phyloP scores from a whole-genome alignment of 345 rosid species.

The Kandelia obovata region DNA sequence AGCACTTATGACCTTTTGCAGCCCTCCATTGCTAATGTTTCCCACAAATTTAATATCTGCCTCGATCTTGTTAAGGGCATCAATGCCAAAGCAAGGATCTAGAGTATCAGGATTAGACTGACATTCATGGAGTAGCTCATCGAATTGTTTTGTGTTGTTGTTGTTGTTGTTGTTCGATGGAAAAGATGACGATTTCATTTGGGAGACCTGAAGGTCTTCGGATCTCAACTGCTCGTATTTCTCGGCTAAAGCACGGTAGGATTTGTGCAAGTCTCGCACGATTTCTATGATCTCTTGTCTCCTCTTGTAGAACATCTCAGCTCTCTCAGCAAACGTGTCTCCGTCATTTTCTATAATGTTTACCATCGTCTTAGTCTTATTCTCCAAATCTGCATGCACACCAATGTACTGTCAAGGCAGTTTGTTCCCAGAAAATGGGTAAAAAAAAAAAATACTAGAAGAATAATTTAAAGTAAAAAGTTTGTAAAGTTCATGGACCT shows the following conservation, averaged over 20 bases:
- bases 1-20: not conserved
- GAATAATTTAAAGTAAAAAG: no score
- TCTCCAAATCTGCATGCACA: slow-evolving; percentile 23
- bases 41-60: not conserved
- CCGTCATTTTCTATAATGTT: slow-evolving; percentile 23
- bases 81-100: not conserved
- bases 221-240: slow-evolving; percentile 19
- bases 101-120: not conserved
- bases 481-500: no score
- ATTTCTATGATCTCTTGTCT: slow-evolving; percentile 23
- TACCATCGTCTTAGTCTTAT: slow-evolving; percentile 14
- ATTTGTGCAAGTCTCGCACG: slow-evolving; percentile 14
- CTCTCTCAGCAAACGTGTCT: slow-evolving; percentile 26
- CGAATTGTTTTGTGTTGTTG: not conserved
- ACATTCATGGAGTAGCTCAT: not conserved
- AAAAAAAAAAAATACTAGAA: no score
- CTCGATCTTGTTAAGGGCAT: not conserved
- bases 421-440: no score
- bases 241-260: slow-evolving; percentile 22
- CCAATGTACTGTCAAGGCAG: not conserved
- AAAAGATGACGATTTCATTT: slow-evolving; percentile 2
- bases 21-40: not conserved
- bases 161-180: not conserved
- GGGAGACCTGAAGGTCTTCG: not conserved
- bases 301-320: slow-evolving; percentile 22